Conservation (phyloP, 805 yeast species). For the Ogataea methylovora region DNA sequence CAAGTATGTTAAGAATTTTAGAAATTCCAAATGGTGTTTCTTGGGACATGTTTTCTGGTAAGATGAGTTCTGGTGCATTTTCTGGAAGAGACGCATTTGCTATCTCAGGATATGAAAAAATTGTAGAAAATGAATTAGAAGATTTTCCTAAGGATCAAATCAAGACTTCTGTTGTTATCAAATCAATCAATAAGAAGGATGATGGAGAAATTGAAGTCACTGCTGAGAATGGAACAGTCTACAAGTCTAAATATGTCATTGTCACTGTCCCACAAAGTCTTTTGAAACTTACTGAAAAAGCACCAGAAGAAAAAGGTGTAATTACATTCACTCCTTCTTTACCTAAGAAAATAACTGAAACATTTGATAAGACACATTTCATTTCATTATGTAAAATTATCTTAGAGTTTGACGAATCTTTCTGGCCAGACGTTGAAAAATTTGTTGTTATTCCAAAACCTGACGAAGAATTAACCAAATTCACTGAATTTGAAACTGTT, state of each 20-base stretch:
- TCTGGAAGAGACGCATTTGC: slow-evolving; percentile 27
- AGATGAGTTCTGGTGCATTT: slow-evolving; percentile 16
- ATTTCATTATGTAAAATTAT: slow-evolving; percentile 38
- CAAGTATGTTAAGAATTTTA: slow-evolving; percentile 19
- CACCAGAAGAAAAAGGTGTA: slow-evolving; percentile 19
- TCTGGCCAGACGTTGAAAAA: slow-evolving; percentile 33
- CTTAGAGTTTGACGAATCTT: slow-evolving; percentile 33
- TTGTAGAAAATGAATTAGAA: slow-evolving; percentile 20
- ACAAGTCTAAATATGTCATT: slow-evolving; percentile 28
- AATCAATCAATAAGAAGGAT: slow-evolving; percentile 17
- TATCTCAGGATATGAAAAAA: slow-evolving; percentile 18
- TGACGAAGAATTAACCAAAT: slow-evolving; percentile 5
- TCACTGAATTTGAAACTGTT: background rate
- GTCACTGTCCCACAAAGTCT: slow-evolving; percentile 45
- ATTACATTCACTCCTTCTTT: slow-evolving; percentile 26
- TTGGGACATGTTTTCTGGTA: slow-evolving; percentile 24
- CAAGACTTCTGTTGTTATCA: slow-evolving; percentile 13
- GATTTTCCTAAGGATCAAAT: slow-evolving; percentile 17
- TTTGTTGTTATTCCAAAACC: slow-evolving; percentile 21
- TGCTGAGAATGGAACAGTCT: slow-evolving; percentile 11
- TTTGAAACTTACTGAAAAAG: slow-evolving; percentile 27
- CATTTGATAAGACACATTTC: slow-evolving; percentile 25
- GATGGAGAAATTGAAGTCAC: slow-evolving; percentile 5
- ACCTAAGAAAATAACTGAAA: slow-evolving; percentile 23
- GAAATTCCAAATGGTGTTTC: slow-evolving; percentile 21